Percentiles rank a stretch among this genome's conserved stretches.
These are phyloP conservation scores for Citrus glauca DNA, from an alignment of 345 rosid genomes.

Conservation along the genomic window DNA sequence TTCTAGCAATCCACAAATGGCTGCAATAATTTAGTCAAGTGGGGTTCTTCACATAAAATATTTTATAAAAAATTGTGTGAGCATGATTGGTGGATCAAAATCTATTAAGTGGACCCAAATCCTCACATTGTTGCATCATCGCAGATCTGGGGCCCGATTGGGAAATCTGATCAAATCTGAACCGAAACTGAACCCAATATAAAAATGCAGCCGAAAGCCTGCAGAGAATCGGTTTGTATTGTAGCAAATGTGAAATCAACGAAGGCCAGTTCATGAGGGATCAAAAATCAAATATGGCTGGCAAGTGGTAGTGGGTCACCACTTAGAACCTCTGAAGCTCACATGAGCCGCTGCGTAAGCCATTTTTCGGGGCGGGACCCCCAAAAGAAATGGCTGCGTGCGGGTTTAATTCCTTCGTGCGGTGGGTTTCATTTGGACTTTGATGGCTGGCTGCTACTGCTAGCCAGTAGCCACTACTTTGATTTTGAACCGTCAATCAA, in stretches of 20 bases:
- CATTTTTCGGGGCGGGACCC: background rate
- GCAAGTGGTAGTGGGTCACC: conserved; percentile 11
- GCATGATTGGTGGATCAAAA: conserved; percentile 14
- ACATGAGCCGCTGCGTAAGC: background rate
- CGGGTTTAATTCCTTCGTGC: background rate
- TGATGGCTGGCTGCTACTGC: background rate
- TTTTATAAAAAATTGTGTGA: background rate
- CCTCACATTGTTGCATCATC: background rate
- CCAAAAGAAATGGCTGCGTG: background rate
- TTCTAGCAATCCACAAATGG: background rate
- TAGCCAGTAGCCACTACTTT: background rate
- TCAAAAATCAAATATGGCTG: conserved; percentile 16
- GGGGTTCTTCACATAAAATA: background rate
- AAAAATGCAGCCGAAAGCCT: background rate
- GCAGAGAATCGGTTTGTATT: background rate
- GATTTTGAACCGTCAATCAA: background rate
- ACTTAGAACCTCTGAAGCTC: background rate
- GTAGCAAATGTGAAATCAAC: background rate
- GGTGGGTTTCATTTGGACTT: background rate
- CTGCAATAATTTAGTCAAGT: conserved; percentile 7
- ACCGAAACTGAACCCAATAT: background rate
- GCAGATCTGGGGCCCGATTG: background rate
- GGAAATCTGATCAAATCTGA: background rate
- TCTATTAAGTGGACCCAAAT: background rate
- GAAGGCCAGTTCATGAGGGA: background rate